Conservation (phyloP, 495 filamentous ascomycete species). For the Neurospora discreta region DNA sequence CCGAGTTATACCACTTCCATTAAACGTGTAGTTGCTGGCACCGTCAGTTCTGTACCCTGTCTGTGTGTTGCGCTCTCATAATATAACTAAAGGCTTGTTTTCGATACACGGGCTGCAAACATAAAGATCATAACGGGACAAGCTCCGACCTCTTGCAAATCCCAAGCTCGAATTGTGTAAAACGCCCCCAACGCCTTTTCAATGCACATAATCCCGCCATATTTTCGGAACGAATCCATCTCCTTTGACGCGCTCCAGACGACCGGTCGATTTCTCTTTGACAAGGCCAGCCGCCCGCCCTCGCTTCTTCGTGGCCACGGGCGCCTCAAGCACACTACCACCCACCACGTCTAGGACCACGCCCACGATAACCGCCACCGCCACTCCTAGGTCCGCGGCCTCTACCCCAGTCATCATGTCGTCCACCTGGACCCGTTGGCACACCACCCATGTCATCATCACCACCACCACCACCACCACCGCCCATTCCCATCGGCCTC, state of each 20-base stretch:
- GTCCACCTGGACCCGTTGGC: slow-evolving; percentile 40
- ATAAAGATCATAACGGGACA: neutral
- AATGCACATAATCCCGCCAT: neutral
- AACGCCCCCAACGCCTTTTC: neutral
- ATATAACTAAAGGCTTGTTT: neutral
- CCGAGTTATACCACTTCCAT: neutral
- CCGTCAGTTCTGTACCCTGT: neutral
- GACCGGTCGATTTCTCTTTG: neutral
- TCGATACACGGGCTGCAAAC: neutral
- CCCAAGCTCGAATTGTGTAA: neutral
- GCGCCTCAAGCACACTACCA: slow-evolving; percentile 2
- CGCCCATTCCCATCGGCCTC: slow-evolving; percentile 42
- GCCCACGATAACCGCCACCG: slow-evolving; percentile 18
- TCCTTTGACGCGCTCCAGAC: neutral
- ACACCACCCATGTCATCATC: slow-evolving; percentile 33
- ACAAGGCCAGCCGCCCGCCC: neutral
- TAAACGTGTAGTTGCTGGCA: neutral
- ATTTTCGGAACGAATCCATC: neutral
- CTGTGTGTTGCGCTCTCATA: neutral
- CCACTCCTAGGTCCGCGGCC: slow-evolving; percentile 33
- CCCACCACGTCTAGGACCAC: slow-evolving; percentile 5
- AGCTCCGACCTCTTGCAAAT: neutral
- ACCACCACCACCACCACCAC: slow-evolving; percentile 35
- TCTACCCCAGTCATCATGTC: slow-evolving; percentile 43
- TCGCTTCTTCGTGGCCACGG: neutral